Conservation (phyloP, 306 rosid species). For the Trifolium dubium region DNA sequence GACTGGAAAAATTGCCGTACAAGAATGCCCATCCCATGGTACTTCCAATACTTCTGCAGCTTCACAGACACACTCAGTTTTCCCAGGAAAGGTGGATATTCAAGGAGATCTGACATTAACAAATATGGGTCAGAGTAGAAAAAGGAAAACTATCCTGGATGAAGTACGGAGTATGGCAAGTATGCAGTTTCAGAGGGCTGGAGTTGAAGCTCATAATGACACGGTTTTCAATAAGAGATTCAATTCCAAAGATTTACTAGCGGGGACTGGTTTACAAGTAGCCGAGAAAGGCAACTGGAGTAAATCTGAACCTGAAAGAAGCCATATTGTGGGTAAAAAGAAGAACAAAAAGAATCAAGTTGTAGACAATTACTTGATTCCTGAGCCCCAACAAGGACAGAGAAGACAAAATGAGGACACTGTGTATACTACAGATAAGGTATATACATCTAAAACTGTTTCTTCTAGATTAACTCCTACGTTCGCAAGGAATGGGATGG, state of each 20-base stretch:
- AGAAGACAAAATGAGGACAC: conserved; percentile 49
- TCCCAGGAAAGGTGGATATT: conserved; percentile 55
- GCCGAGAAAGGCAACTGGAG: conserved; percentile 48
- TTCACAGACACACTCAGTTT: conserved; percentile 43
- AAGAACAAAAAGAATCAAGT: conserved; percentile 60
- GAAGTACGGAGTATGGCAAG: conserved; percentile 52
- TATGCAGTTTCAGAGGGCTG: conserved; percentile 42
- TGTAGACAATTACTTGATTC: conserved; percentile 47
- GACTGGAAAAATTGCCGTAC: conserved; percentile 44
- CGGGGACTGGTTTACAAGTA: conserved; percentile 49
- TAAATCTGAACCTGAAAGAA: conserved; percentile 54
- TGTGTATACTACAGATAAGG: conserved; percentile 43
- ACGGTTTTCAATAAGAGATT: conserved; percentile 42
- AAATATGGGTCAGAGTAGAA: conserved; percentile 53
- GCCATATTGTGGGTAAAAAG: conserved; percentile 56
- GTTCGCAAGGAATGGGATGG: conserved; percentile 48
- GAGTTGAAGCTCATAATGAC: conserved; percentile 46
- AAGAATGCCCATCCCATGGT: conserved; percentile 54
- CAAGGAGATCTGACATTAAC: conserved; percentile 52
- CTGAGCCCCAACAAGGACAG: conserved; percentile 48
- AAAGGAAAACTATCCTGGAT: conserved; percentile 67
- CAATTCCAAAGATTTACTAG: conserved; percentile 50
- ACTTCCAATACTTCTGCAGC: conserved; percentile 53
- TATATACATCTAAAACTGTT: conserved; percentile 39
- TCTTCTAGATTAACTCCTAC: conserved; percentile 47